Base-by-base conservation (phyloP, 1,139 yeast species). In the Arxiozyma slooffiae region DNA sequence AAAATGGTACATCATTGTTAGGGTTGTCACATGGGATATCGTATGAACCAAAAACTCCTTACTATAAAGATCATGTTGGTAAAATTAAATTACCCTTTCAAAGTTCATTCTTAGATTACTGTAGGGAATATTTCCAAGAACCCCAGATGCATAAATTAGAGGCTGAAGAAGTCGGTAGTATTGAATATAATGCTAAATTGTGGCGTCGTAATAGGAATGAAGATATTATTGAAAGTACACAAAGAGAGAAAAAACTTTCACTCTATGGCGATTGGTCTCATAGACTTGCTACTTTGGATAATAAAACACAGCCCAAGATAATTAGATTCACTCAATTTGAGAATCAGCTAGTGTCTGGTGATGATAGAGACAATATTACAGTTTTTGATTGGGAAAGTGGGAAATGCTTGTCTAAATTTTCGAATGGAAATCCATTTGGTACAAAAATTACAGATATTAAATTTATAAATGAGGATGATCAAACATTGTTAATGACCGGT, bases 191-290 rank as follows among this genome's bases (percentile, higher is more conserved):
- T 38, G 83, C 81, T 59, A 75, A 96, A 53, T 71, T 86, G 37
- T 92, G 97, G 97, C 77, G 97, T 59, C 76, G 95, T 56, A 85
- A 85, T 60, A 76, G 98, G 57, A 92, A 92, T 64, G 98, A 92
- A 63, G 69, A 77, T 2, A 85, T 89, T 40, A 87, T 92, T 53
- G 85, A 84, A 46, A 88, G 84, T 57, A 90, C 98, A 0, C 98
- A 92, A 62, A 82, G 85, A 1, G 95, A 89, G 60, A 90, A 92
- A 67, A 86, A 82, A 49, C 65, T 88, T 62, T 87, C 98, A 0
- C 71, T 90, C 2, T 74, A 81, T 43, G 97, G 97, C 1, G 82
- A 85, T 53, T 92, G 99, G 99, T 79, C 80, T 51, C 77, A 80
- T 44, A 77, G 78, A 47, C 59, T 79, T n/a, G 76, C 77, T 1